Evolutionary conservation across 768 basidiomycete genomes (phyloP).

Genomic region (Lyophyllum semitale): DNA sequence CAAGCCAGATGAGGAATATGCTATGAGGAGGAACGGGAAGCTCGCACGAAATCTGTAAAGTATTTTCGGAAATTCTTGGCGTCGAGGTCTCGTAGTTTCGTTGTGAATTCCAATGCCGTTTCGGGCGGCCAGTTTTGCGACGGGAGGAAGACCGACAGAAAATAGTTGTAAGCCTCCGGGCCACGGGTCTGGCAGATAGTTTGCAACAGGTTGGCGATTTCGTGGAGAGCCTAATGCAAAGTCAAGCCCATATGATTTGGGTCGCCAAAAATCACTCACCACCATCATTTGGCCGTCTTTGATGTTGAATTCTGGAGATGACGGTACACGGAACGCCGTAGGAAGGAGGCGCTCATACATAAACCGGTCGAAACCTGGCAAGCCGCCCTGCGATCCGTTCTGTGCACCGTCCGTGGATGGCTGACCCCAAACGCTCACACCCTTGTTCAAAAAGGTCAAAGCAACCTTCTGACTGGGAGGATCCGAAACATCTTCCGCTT

Average conservation of each 20-base stretch:
- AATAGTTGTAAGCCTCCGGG: constrained; percentile 79
- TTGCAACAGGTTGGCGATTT: constrained; percentile 86
- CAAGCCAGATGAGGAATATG: constrained; percentile 19
- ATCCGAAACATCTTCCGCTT: constrained; percentile 80
- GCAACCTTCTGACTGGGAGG: constrained; percentile 76
- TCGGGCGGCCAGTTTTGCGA: constrained; percentile 86
- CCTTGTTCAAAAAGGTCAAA: constrained; percentile 73
- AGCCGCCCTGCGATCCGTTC: constrained; percentile 30
- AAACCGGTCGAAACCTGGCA: constrained; percentile 92
- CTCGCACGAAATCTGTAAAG: constrained; percentile 81
- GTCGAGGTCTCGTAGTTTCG: constrained; percentile 74
- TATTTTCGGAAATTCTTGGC: constrained; percentile 81
- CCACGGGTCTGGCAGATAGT: constrained; percentile 76
- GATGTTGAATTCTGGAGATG: constrained; percentile 77
- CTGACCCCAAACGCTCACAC: constrained; percentile 70
- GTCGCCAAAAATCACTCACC: constrained; percentile 50
- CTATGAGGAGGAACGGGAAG: constrained; percentile 66
- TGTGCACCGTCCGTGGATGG: constrained; percentile 41
- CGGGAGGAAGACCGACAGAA: constrained; percentile 80
- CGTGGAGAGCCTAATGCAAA: constrained; percentile 72
- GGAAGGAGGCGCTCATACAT: constrained; percentile 87
- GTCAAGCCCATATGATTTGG: background rate
- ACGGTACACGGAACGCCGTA: constrained; percentile 78
- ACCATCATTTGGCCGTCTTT: constrained; percentile 86
- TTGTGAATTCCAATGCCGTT: constrained; percentile 70